These are phyloP conservation scores for Sicyos edulis DNA, from an alignment of 306 rosid genomes.

Conservation along the genomic window DNA sequence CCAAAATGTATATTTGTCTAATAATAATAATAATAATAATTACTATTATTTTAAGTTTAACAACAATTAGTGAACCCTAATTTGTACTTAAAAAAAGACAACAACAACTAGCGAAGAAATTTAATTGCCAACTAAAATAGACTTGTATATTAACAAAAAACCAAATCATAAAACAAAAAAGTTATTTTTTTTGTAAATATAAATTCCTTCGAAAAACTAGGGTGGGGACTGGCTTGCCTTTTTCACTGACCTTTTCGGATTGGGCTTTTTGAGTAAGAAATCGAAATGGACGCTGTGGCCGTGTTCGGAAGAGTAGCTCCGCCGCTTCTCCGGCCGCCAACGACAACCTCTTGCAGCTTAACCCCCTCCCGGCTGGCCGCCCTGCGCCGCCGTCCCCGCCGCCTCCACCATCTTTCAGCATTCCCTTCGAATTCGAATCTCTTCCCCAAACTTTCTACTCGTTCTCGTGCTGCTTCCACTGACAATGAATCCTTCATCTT, in stretches of 20 bases:
- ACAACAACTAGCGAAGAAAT: too few species aligned
- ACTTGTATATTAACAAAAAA: too few species aligned
- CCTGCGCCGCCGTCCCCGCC: constrained; percentile 24
- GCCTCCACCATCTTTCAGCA: constrained; percentile 45
- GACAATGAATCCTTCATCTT: constrained; percentile 46
- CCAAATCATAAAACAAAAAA: too few species aligned
- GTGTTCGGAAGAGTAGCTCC: constrained; percentile 50
- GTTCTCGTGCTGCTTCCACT: constrained; percentile 38
- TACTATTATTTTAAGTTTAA: too few species aligned
- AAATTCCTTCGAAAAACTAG: constrained; percentile 24
- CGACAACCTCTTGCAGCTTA: constrained; percentile 26
- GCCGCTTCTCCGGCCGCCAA: constrained; percentile 36
- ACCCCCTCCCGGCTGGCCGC: constrained; percentile 22
- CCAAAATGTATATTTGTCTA: too few species aligned
- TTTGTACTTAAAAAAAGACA: too few species aligned
- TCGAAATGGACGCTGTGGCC: constrained; percentile 45
- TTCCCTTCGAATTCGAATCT: constrained; percentile 61
- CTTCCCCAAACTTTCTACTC: constrained; percentile 33
- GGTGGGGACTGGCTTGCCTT: constrained; percentile 59
- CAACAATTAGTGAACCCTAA: too few species aligned
- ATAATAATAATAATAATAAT: too few species aligned
- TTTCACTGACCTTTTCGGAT: constrained; percentile 60
- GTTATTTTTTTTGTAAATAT: too few species aligned
- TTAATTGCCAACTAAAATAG: too few species aligned
- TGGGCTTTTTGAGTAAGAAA: constrained; percentile 42